Evolutionary conservation across 345 rosid species (phyloP).

Genomic region (Ceriops decandra): DNA sequence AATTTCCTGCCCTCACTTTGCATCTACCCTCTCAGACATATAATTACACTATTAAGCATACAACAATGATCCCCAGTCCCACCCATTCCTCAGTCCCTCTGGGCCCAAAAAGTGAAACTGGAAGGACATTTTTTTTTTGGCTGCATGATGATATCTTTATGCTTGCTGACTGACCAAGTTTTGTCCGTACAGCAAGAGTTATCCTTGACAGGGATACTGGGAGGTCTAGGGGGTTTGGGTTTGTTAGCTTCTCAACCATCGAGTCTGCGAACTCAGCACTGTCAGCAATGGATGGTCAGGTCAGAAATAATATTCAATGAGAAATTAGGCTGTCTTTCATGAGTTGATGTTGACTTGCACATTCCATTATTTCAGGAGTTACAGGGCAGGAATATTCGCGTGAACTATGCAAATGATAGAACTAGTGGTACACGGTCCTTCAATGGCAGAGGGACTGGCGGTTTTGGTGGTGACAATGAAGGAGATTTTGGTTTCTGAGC

Average conservation of each 20-base stretch:
- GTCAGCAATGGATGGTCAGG: constrained; percentile 76
- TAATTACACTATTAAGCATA: no score
- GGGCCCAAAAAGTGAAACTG: background rate
- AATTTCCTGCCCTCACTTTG: no score
- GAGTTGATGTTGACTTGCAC: background rate
- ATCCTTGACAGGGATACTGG: constrained; percentile 63
- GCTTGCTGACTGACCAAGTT: background rate
- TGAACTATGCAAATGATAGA: constrained; percentile 48
- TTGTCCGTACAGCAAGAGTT: constrained; percentile 45
- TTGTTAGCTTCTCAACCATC: constrained; percentile 41
- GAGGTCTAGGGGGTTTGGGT: constrained; percentile 78
- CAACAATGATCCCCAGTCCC: no score
- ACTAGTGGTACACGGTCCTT: constrained; percentile 30
- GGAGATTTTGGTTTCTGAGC: background rate
- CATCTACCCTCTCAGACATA: no score
- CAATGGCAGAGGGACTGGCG: background rate
- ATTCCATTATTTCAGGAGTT: constrained; percentile 38
- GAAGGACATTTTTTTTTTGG: background rate
- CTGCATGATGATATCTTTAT: background rate
- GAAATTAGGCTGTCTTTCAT: background rate
- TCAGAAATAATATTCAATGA: constrained; percentile 13
- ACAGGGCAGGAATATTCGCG: constrained; percentile 57
- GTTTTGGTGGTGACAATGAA: background rate
- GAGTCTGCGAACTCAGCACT: constrained; percentile 51
- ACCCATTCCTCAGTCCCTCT: no score